A percentile compares a stretch with the other conserved stretches of the same genome.
These are phyloP conservation scores for Fusarium nanum DNA, from an alignment of 2,329 filamentous ascomycete species.

Conservation along the genomic window DNA sequence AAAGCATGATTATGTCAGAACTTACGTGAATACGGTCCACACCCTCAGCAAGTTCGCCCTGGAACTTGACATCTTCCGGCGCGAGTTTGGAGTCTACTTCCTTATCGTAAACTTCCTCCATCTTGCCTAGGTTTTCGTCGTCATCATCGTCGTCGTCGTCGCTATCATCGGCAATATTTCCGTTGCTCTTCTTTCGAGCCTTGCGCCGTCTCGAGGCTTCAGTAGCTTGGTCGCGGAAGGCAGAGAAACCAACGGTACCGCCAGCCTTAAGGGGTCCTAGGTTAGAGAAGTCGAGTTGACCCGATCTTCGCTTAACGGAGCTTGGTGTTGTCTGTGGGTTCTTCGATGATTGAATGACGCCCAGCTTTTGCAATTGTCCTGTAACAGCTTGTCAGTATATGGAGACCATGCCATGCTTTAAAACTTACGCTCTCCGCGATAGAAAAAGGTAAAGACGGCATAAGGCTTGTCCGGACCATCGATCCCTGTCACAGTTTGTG, in stretches of 20 bases:
- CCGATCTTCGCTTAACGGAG: conserved; percentile 80
- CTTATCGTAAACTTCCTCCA: conserved; percentile 73
- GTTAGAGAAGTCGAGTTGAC: conserved; percentile 85
- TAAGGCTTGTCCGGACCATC: conserved; percentile 97
- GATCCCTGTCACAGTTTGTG: conserved; percentile 98
- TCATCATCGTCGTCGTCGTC: conserved; percentile 79
- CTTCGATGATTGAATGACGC: conserved; percentile 79
- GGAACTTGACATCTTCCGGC: conserved; percentile 77
- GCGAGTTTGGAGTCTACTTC: conserved; percentile 69
- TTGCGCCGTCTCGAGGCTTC: conserved; percentile 67
- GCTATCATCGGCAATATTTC: conserved; percentile 77
- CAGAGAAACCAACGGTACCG: conserved; percentile 90
- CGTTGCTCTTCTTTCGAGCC: conserved; percentile 71
- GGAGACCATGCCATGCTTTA: neutral
- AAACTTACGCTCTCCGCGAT: conserved; percentile 90
- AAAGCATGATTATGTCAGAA: conserved; percentile 4
- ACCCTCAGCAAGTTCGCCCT: conserved; percentile 81
- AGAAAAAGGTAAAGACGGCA: conserved; percentile 97
- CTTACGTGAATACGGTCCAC: conserved; percentile 84
- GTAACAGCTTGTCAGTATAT: conserved; percentile 44
- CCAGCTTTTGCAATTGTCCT: conserved; percentile 98
- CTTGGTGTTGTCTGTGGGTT: conserved; percentile 69
- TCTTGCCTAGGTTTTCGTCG: conserved; percentile 70
- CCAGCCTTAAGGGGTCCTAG: conserved; percentile 85
- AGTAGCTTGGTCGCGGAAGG: conserved; percentile 79